Evolutionary conservation across 345 rosid genomes (phyloP).

Genomic region (Eucalyptus cladocalyx): DNA sequence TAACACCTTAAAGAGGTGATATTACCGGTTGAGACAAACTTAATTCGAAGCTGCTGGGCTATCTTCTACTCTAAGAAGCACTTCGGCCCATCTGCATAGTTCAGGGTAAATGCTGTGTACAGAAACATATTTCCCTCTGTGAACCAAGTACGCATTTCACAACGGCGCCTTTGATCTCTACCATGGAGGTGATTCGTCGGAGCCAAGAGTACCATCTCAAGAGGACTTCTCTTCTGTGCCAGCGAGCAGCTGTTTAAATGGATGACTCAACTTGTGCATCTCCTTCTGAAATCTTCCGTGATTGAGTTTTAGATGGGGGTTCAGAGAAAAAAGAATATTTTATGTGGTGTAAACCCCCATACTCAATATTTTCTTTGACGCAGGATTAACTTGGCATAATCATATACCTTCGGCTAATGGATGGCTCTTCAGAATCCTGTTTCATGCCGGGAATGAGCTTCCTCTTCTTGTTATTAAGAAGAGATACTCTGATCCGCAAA

Average conservation of each 20-base stretch:
- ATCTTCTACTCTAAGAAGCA: not conserved
- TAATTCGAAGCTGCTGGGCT: not conserved
- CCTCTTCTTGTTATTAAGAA: constrained; percentile 51
- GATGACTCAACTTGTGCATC: not conserved
- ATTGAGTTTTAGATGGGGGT: not conserved
- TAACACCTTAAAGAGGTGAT: not conserved
- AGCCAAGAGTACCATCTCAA: not conserved
- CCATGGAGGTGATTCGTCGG: not conserved
- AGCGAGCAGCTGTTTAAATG: not conserved
- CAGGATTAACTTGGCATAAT: constrained; percentile 65
- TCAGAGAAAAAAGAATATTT: constrained; percentile 13
- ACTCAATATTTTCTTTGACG: constrained; percentile 92
- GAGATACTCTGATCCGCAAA: constrained; percentile 46
- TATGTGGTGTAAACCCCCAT: constrained; percentile 59
- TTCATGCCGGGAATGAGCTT: constrained; percentile 51
- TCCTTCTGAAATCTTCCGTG: not conserved
- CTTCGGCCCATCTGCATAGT: not conserved
- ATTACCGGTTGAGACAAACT: not conserved
- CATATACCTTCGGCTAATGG: constrained; percentile 46
- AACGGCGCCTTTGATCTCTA: not conserved
- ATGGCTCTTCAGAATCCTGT: constrained; percentile 50
- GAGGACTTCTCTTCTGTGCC: not conserved
- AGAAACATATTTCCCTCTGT: not conserved
- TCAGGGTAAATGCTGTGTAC: not conserved
- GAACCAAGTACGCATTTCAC: not conserved